Evolutionary conservation across 2,329 filamentous ascomycete species (phyloP), one percentile per base, ranked within the genome.

Genomic region (Aspergillus tubingensis): DNA sequence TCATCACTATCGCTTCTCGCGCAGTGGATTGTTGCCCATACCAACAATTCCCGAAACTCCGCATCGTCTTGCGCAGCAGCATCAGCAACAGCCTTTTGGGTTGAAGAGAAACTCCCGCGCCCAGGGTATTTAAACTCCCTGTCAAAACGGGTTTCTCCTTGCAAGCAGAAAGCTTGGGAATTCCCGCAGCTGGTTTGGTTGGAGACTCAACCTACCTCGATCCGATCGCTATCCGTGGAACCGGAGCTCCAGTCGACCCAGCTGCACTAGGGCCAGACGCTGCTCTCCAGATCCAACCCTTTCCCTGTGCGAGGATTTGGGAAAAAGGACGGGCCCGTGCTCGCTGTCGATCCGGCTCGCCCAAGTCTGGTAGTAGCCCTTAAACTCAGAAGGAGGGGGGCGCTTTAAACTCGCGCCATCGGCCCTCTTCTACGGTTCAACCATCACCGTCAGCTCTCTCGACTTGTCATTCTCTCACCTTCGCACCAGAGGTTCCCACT

Each of bases 211-310:
- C 50, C 59, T 62, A 44, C 58, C 64, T 59, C 60, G 60, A 63
- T 66, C 63, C 61, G 70, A 72, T 71, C 70, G 67, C 65, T 62
- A 62, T 62, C 67, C 65, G 65, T 70, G 66, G 64, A 67, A 67
- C 63, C 63, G 62, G 58, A 66, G 65, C 67, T 68, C 59, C 62
- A 61, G 58, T 66, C 58, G 59, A 63, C 63, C 64, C 65, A 64
- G 58, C 51, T 58, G 53, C 48, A 43, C 38, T 60, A 55, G 57
- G 59, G 51, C 62, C 59, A 65, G 63, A 51, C 63, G 61, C 59
- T 60, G 19, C 59, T 65, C 62, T 65, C 63, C 62, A 63, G 64
- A 65, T 62, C 60, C 62, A 54, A 61, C 57, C 57, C 54, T 51
- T 62, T 48, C 8, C 52, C 54, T 41, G 44, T 51, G 43, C 39